Evolutionary conservation across 768 basidiomycete genomes (phyloP), one percentile per base, ranked within the genome.

Genomic region (Tulasnella sp.): DNA sequence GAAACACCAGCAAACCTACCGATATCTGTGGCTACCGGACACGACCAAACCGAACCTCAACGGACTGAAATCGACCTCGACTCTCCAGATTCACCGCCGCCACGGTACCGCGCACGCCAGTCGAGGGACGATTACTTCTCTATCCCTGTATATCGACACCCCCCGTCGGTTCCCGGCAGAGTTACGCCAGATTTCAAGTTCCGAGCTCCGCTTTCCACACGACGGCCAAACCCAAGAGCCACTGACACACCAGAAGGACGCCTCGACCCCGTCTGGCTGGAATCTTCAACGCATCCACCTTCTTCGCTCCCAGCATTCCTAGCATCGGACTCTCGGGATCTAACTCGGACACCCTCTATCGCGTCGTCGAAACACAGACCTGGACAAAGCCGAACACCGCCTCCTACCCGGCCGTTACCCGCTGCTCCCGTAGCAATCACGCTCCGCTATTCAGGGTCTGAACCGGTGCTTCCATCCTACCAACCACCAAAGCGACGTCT

Each of bases 11-110:
- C 29, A 44, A 55, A 39, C 57, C 57, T 20, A 51, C 57, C n/a
- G 75, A 57, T 32, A 76, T 35, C 35, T n/a, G 51, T 55, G 48
- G 32, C 26, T 15, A 76, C 55, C 16, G 46, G 11, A 26, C 15
- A 44, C 44, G 73, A 55, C 46, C 26, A 32, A 48, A 13, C 46
- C 23, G 46, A 74, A 32, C 26, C 6, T 9, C 39, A 16, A 74
- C 44, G 32, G 44, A 51, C 44, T 5, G 44, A 44, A 48, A 48
- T 55, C 44, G 44, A 48, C 51, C 73, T 61, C 15, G 75, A 76
- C 26, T 76, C 75, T 39, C 37, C 29, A 11, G 48, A 69, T 35
- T 76, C 75, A 37, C 75, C 75, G 23, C 75, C 75, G 40, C 75
- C 75, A 13, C 26, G 39, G 61, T 76, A 76, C 42, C 73, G 73